A percentile compares a stretch with the other conserved stretches of the same genome.
These are phyloP conservation scores for Crassisporium funariophilum DNA, from an alignment of 768 basidiomycete species.

Conservation along the genomic window DNA sequence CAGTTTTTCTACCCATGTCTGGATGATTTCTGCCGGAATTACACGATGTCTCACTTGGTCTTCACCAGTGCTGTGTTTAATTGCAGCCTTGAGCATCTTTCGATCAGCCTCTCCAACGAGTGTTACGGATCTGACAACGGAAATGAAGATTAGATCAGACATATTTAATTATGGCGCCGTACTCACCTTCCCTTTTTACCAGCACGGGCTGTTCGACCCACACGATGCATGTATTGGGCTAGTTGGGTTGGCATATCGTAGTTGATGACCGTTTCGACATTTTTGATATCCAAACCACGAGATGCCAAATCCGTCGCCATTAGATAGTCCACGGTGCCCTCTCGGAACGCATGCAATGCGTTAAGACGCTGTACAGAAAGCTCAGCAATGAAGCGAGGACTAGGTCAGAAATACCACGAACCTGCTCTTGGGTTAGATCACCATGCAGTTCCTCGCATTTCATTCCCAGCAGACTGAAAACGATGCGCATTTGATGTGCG, in stretches of 20 bases:
- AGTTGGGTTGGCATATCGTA: conserved; percentile 97
- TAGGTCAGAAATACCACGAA: conserved; percentile 31
- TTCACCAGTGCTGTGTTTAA: conserved; percentile 79
- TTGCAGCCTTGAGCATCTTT: conserved; percentile 93
- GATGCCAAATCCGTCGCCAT: conserved; percentile 97
- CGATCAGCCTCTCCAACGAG: conserved; percentile 95
- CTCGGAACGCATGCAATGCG: conserved; percentile 85
- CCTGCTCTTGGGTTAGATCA: conserved; percentile 95
- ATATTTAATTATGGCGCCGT: no score
- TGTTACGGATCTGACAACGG: conserved; percentile 74
- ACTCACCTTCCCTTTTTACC: conserved; percentile 87
- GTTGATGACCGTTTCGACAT: conserved; percentile 96
- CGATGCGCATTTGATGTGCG: conserved; percentile 94
- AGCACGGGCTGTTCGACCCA: conserved; percentile 95
- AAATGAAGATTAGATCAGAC: conserved; percentile 3
- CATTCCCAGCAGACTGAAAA: conserved; percentile 88
- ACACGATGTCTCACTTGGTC: conserved; percentile 90
- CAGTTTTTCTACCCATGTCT: conserved; percentile 70
- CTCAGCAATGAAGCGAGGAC: conserved; percentile 8
- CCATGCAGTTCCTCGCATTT: conserved; percentile 94
- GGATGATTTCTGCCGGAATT: conserved; percentile 73
- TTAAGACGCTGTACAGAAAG: conserved; percentile 85
- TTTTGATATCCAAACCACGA: conserved; percentile 95
- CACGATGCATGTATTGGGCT: conserved; percentile 94
- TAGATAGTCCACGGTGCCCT: conserved; percentile 85